A percentile compares a stretch with the other conserved stretches of the same genome.
Conservation (phyloP, 306 rosid genomes). For the Coriaria nepalensis region DNA sequence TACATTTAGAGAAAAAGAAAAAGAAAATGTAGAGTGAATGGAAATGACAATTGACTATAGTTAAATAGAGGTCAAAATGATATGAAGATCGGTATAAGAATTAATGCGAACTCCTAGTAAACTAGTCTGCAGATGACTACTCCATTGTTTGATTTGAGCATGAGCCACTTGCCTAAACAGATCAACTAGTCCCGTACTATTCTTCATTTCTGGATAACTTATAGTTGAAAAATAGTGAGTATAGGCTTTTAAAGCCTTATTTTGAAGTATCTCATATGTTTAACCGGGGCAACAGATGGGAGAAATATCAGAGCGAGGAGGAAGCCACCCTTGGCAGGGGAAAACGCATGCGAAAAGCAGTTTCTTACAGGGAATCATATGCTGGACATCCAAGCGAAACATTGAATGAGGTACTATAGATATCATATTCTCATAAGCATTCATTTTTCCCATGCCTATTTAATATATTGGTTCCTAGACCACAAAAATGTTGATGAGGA, state of each 20-base stretch:
- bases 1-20: too few species aligned
- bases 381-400: constrained; percentile 76
- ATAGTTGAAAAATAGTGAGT: constrained; percentile 15
- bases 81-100: too few species aligned
- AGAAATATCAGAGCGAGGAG: constrained; percentile 92
- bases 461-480: too few species aligned
- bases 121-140: too few species aligned
- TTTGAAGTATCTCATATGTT: constrained; percentile 6
- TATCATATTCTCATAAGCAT: not conserved
- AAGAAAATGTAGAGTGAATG: too few species aligned
- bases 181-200: not conserved
- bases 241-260: not conserved
- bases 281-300: constrained; percentile 62
- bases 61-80: too few species aligned
- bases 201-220: constrained; percentile 9
- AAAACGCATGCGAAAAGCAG: constrained; percentile 91
- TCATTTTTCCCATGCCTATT: not conserved
- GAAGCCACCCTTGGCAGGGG: constrained; percentile 98
- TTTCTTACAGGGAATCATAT: constrained; percentile 87
- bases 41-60: too few species aligned
- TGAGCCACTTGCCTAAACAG: too few species aligned
- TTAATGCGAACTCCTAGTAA: too few species aligned
- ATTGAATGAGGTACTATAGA: constrained; percentile 55
- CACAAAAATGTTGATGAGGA: too few species aligned
- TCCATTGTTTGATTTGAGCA: too few species aligned